These are phyloP conservation scores for Aspergillus phoenicis DNA, from an alignment of 2,329 filamentous ascomycete genomes.

Conservation along the genomic window DNA sequence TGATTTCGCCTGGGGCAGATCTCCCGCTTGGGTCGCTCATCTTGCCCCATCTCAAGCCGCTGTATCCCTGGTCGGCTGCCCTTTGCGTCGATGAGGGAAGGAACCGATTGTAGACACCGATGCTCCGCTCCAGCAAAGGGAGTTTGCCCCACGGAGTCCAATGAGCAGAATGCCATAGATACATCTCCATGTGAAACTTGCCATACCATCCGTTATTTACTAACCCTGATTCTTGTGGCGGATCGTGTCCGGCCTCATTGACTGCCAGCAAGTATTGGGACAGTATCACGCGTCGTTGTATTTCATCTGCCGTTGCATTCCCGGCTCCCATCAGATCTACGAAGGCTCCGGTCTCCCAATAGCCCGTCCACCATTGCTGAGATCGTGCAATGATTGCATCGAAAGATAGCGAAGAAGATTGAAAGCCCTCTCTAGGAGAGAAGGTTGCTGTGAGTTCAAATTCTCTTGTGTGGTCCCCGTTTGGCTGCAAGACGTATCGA, in stretches of 20 bases:
- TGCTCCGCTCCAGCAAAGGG: slow-evolving; percentile 4
- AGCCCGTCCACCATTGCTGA: slow-evolving; percentile 51
- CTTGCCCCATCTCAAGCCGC: slow-evolving; percentile 55
- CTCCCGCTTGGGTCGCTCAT: slow-evolving; percentile 61
- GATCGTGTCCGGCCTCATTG: slow-evolving; percentile 40
- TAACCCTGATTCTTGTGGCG: slow-evolving; percentile 45
- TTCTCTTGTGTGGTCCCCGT: not conserved
- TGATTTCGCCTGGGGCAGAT: slow-evolving; percentile 62
- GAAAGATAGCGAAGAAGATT: not conserved
- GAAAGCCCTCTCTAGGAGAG: not conserved
- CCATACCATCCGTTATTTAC: slow-evolving; percentile 61
- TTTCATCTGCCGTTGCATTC: slow-evolving; percentile 49
- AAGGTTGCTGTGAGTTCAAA: not conserved
- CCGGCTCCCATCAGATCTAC: slow-evolving; percentile 50
- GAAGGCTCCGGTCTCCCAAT: slow-evolving; percentile 56
- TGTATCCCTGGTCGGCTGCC: slow-evolving; percentile 41
- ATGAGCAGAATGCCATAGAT: slow-evolving; percentile 56
- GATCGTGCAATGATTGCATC: slow-evolving; percentile 21
- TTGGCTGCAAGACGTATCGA: slow-evolving; percentile 3
- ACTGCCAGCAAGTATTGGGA: slow-evolving; percentile 58
- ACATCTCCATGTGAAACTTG: slow-evolving; percentile 61
- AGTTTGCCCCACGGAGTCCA: slow-evolving; percentile 36
- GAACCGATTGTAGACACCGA: slow-evolving; percentile 49
- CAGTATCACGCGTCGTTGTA: slow-evolving; percentile 57
- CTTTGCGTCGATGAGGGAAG: slow-evolving; percentile 40